These are phyloP conservation scores for Fusarium drepaniforme DNA, from an alignment of 2,329 filamentous ascomycete species.

Conservation along the genomic window DNA sequence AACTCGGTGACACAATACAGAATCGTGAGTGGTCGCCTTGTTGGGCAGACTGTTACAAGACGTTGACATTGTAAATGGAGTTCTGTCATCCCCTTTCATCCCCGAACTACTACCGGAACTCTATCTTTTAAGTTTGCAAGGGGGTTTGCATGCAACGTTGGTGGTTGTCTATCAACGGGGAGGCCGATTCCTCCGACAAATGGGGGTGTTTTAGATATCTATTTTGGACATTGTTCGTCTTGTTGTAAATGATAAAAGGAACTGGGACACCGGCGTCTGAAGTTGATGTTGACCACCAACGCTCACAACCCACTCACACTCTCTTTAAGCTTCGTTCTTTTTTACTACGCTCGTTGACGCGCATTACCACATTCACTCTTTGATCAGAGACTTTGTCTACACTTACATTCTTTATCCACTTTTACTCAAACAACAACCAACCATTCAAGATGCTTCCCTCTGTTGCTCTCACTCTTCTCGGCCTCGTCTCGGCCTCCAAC, in stretches of 20 bases:
- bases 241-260: background rate
- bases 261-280: background rate
- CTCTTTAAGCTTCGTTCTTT: background rate
- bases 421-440: background rate
- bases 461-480: conserved; percentile 23
- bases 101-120: background rate
- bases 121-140: background rate
- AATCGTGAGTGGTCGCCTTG: background rate
- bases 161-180: background rate
- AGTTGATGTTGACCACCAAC: background rate
- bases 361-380: background rate
- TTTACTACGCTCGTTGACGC: conserved; percentile 1
- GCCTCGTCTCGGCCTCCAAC: conserved; percentile 29
- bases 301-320: conserved; percentile 1
- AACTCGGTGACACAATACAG: background rate
- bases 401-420: background rate
- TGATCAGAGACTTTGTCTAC: conserved; percentile 1
- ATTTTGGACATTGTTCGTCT: background rate
- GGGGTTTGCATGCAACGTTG: background rate
- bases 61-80: background rate
- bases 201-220: background rate
- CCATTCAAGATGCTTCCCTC: conserved; percentile 31
- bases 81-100: background rate
- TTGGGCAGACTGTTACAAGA: background rate
- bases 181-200: background rate